Evolutionary conservation across 192 early-diverging fungal species (phyloP).

Genomic region (Powellomyces hirtus): DNA sequence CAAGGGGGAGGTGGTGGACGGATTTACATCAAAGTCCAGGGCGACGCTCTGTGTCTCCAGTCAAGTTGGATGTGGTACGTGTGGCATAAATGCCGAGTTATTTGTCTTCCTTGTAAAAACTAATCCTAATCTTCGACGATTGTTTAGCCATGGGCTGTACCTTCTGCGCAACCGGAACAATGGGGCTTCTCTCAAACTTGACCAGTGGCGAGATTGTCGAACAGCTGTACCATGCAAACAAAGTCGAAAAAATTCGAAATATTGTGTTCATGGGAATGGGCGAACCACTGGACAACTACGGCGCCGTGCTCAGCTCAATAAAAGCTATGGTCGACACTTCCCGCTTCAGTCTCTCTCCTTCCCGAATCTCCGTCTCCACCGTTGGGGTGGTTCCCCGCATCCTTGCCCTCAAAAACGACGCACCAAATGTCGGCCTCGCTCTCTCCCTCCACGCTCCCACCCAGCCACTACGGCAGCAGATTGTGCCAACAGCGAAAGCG

Average conservation of each 20-base stretch:
- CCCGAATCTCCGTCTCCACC: conserved; percentile 52
- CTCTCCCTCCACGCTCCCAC: conserved; percentile 56
- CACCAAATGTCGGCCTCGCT: conserved; percentile 50
- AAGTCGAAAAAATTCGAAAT: conserved; percentile 51
- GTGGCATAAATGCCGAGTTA: no score
- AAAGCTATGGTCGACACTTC: conserved; percentile 47
- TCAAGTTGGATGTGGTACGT: conserved; percentile 48
- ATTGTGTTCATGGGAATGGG: conserved; percentile 55
- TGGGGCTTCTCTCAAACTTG: conserved; percentile 52
- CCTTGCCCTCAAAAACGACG: conserved; percentile 38
- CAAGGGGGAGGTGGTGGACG: conserved; percentile 24
- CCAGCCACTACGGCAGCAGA: conserved; percentile 46
- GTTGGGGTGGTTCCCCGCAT: conserved; percentile 59
- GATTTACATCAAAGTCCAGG: conserved; percentile 46
- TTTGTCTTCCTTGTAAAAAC: no score
- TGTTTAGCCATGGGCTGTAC: conserved; percentile 54
- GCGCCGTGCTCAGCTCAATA: conserved; percentile 42
- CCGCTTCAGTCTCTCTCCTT: conserved; percentile 43
- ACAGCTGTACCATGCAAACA: conserved; percentile 51
- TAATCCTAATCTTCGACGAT: no score
- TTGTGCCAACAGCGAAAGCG: conserved; percentile 58
- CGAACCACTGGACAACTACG: conserved; percentile 59
- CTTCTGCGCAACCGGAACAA: conserved; percentile 59
- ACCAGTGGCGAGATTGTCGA: conserved; percentile 55
- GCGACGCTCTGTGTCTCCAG: conserved; percentile 55